Base-by-base conservation (phyloP, 495 filamentous ascomycete genomes). In the Cudoniella acicularis region DNA sequence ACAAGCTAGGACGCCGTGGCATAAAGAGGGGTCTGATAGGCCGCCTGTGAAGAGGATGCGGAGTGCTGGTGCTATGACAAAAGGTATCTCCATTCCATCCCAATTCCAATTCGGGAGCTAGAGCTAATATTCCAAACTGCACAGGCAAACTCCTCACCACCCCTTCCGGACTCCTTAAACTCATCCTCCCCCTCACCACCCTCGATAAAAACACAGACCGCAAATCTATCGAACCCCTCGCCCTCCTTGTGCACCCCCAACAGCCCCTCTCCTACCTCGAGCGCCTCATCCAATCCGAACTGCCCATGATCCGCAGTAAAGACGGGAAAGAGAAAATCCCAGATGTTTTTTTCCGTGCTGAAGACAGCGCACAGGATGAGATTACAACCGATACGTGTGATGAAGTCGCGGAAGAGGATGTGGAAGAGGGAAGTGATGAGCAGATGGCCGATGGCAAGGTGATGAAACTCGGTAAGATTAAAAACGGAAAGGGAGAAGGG, bases 191-290 rank as follows among this genome's bases (percentile, higher is more conserved):
- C 0, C 78, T 97, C 10, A 85, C 85, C 3, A 84, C 83, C 1
- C 65, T 73, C 9, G 65, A 72, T 25, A 63, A 76, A 11, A 71
- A 73, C 8, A 72, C 71, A 51, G 79, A 89, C 59, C 74, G 81
- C 23, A 80, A 80, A 73, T 81, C 83, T 46, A 80, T 91, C 25
- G 90, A 94, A 68, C 90, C 92, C 0, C 82, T 97, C 6, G 91
- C 92, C 6, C 83, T 98, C 1, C 83, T 98, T 6, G 79, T 97
- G 4, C 92, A 98, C 70, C 91, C 93, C 0, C 89, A 94, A 63
- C 92, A 98, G 70, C 92, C 93, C 0, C 78, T 98, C 16, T 96
- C 91, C 24, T 95, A 96, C 70, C 84, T 96, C 42, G 91, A 96
- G 70, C 87, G 89, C 1, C 76, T 98, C 2, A 91, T 97, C 60